A percentile compares a stretch with the other conserved stretches of the same genome.
phyloP scores from a whole-genome alignment of 495 filamentous ascomycete species.

The Podospora appendiculata region DNA sequence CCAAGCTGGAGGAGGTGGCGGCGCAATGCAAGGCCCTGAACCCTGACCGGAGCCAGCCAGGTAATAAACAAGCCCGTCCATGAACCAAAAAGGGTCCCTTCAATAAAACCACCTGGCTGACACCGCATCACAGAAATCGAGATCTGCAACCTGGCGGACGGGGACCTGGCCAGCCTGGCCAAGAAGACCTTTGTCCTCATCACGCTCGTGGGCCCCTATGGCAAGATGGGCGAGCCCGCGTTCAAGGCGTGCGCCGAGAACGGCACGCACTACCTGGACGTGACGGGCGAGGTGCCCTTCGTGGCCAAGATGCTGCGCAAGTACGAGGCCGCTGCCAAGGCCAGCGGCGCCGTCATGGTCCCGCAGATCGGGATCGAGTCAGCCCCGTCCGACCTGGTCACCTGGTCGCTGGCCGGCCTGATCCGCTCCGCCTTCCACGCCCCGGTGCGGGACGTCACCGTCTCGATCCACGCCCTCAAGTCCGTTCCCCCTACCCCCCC shows the following conservation, averaged over 20 bases:
- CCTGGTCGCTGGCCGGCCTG: conserved; percentile 58
- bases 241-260: conserved; percentile 81
- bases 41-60: conserved; percentile 60
- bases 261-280: conserved; percentile 89
- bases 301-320: conserved; percentile 70
- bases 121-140: conserved; percentile 44
- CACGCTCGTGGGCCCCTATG: conserved; percentile 80
- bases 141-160: conserved; percentile 53
- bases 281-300: conserved; percentile 83
- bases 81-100: too few relatives aligned
- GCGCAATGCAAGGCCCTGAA: conserved; percentile 58
- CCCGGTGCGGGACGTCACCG: conserved; percentile 50
- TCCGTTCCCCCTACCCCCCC: conserved; percentile 22
- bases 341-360: conserved; percentile 76
- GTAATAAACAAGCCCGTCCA: too few relatives aligned
- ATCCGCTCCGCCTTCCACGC: conserved; percentile 51
- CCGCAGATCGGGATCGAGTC: conserved; percentile 82
- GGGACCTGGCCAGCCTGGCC: conserved; percentile 57
- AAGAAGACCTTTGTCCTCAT: conserved; percentile 73
- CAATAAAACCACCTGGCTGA: not conserved
- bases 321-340: conserved; percentile 67
- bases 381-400: conserved; percentile 71
- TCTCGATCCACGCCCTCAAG: conserved; percentile 57
- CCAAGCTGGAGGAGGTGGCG: conserved; percentile 64
- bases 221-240: conserved; percentile 67